These are phyloP conservation scores for Geotrichum klebahnii DNA, from an alignment of 1,139 yeast genomes.

Conservation along the genomic window DNA sequence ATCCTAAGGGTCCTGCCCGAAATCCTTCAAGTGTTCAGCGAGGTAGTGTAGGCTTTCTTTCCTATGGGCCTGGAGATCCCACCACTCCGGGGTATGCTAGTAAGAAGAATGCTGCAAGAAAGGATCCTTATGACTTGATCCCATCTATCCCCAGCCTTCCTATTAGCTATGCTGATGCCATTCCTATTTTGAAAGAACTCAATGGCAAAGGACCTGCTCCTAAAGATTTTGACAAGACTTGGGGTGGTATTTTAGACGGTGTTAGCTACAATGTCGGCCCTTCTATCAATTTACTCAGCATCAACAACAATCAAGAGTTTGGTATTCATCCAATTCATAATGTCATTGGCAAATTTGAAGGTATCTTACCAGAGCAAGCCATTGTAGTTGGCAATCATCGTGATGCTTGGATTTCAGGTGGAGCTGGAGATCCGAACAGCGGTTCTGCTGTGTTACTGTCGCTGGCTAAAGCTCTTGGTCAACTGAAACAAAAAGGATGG, in stretches of 20 bases:
- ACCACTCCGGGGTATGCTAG: slow-evolving; percentile 81
- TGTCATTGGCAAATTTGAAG: slow-evolving; percentile 54
- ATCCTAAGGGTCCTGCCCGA: slow-evolving; percentile 66
- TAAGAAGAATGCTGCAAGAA: slow-evolving; percentile 46
- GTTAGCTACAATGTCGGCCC: slow-evolving; percentile 59
- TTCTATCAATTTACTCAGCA: slow-evolving; percentile 48
- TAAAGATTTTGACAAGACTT: slow-evolving; percentile 39
- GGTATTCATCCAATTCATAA: slow-evolving; percentile 54
- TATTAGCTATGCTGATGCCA: slow-evolving; percentile 54
- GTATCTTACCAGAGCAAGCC: slow-evolving; percentile 48
- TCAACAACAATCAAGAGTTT: slow-evolving; percentile 54
- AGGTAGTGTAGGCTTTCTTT: slow-evolving; percentile 76
- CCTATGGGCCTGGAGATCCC: slow-evolving; percentile 82
- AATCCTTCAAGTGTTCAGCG: slow-evolving; percentile 70
- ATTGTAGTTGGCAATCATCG: slow-evolving; percentile 64
- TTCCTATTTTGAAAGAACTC: slow-evolving; percentile 52
- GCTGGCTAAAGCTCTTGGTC: slow-evolving; percentile 52
- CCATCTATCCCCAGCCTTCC: slow-evolving; percentile 64
- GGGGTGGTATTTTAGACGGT: slow-evolving; percentile 50
- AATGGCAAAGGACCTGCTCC: slow-evolving; percentile 51
- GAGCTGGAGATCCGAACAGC: slow-evolving; percentile 68
- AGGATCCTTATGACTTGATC: slow-evolving; percentile 47
- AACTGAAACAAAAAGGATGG: slow-evolving; percentile 52
- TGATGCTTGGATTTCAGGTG: slow-evolving; percentile 70
- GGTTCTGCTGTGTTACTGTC: slow-evolving; percentile 61